A percentile compares a stretch with the other conserved stretches of the same genome.
These are phyloP conservation scores for Nitzschia sp. DNA, from an alignment of 108 stramenopile species.

Conservation along the genomic window DNA sequence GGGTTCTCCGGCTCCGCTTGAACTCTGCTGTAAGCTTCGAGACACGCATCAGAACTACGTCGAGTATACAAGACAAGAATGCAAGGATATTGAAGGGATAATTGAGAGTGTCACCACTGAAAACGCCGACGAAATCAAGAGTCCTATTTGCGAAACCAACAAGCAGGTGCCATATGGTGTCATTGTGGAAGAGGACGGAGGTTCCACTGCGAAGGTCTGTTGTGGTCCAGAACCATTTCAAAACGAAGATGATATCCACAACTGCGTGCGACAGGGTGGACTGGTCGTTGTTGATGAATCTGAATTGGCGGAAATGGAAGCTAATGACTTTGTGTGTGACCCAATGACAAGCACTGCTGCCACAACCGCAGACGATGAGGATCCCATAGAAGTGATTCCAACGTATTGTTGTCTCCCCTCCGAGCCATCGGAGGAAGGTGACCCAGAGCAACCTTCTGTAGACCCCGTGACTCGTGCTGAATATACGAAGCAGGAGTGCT, in stretches of 20 bases:
- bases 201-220: slow-evolving; percentile 14
- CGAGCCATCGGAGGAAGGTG: background rate
- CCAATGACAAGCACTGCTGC: no score
- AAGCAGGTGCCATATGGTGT: slow-evolving; percentile 2
- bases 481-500: slow-evolving; percentile 13
- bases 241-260: no score
- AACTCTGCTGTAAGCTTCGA: background rate
- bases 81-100: slow-evolving; percentile 4
- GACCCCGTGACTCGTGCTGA: background rate
- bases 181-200: slow-evolving; percentile 9
- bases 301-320: no score
- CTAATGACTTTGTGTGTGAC: no score
- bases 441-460: background rate
- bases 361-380: no score
- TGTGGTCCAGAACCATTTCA: slow-evolving; percentile 5
- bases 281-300: no score
- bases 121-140: slow-evolving; percentile 8
- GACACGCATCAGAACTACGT: background rate
- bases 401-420: no score
- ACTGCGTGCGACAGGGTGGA: no score
- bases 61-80: slow-evolving; percentile 16
- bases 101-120: slow-evolving; percentile 18
- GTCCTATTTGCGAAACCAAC: slow-evolving; percentile 21
- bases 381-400: background rate
- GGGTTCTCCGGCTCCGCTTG: slow-evolving; percentile 2